Base-by-base conservation (phyloP, 2,329 filamentous ascomycete species). In the Aspergillus sp. region DNA sequence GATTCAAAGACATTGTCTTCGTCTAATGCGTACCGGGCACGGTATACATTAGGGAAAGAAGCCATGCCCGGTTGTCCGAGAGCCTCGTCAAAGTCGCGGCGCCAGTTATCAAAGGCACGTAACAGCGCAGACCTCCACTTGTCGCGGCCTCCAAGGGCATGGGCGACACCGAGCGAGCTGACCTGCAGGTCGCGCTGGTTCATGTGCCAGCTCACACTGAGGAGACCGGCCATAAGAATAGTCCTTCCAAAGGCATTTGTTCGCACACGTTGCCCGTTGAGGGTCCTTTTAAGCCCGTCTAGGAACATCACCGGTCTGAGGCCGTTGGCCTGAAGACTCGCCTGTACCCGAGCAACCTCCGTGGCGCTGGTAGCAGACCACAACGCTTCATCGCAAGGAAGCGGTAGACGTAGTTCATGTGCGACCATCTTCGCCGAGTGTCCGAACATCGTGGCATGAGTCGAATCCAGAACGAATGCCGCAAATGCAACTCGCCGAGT, bases 171-270 rank as follows among this genome's bases (percentile, higher is more conserved):
- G 0, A 98, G 82, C 1, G 92, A 92, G 71, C 88, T 93, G 57
- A 96, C 89, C 76, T 97, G 93, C 13, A 97, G 83, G 71, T 98
- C 95, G 68, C 93, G 85, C 72, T 98, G 93, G 70, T 96, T 95
- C 89, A 98, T 93, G 73, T 98, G 93, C 91, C 92, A 98, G 69
- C 90, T 95, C 30, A 98, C 91, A 64, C 91, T 97, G 22, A 98
- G 80, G 26, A 99, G 78, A 0, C 95, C 95, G 1, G 93, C 89
- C 92, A 98, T 98, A 51, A 99, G 81, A 44, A 96, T 91, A 3
- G 90, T 95, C 39, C 95, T 87, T 1, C 93, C 95, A 70, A 98
- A 99, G 0, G 91, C 89, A 71, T 97, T 97, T 3, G 95, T 98
- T 52, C 88, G 86, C 4, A 98, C 93, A 56, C 85, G 86, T 61